Evolutionary conservation across 176 grass and related monocot species (phyloP).

Genomic region (Aegilops tauschii): DNA sequence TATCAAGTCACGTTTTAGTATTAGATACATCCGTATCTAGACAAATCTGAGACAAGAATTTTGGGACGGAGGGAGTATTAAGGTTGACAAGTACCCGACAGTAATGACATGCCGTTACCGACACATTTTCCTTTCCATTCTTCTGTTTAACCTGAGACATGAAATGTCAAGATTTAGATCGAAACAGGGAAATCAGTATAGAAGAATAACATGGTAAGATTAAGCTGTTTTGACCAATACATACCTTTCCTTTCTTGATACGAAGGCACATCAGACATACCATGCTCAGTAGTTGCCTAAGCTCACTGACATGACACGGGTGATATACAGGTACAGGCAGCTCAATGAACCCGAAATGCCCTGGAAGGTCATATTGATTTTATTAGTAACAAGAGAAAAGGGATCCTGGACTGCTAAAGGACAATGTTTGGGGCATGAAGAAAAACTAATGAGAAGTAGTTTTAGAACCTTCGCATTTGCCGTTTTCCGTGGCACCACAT

Average conservation of each 20-base stretch:
- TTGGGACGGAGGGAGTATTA: no score
- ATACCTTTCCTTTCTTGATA: slow-evolving; percentile 87
- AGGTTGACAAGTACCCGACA: slow-evolving; percentile 60
- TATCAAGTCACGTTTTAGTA: no score
- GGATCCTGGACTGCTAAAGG: not conserved
- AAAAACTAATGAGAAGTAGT: not conserved
- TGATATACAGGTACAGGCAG: slow-evolving; percentile 89
- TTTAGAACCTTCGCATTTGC: slow-evolving; percentile 85
- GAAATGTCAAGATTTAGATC: not conserved
- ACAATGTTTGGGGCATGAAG: not conserved
- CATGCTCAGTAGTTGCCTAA: slow-evolving; percentile 65
- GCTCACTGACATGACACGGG: slow-evolving; percentile 74
- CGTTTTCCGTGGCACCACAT: slow-evolving; percentile 75
- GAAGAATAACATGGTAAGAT: not conserved
- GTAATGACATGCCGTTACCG: slow-evolving; percentile 51
- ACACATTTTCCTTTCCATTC: slow-evolving; percentile 49
- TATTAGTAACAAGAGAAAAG: slow-evolving; percentile 21
- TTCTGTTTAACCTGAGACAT: slow-evolving; percentile 55
- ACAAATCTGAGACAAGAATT: no score
- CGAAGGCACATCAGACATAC: slow-evolving; percentile 82
- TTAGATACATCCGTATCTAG: no score
- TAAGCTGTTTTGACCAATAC: not conserved
- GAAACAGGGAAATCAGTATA: not conserved
- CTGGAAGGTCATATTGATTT: slow-evolving; percentile 42
- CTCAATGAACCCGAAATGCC: slow-evolving; percentile 93